Evolutionary conservation across 2,329 filamentous ascomycete species (phyloP), one percentile per base, ranked within the genome.

Genomic region (Talaromyces funiculosus): DNA sequence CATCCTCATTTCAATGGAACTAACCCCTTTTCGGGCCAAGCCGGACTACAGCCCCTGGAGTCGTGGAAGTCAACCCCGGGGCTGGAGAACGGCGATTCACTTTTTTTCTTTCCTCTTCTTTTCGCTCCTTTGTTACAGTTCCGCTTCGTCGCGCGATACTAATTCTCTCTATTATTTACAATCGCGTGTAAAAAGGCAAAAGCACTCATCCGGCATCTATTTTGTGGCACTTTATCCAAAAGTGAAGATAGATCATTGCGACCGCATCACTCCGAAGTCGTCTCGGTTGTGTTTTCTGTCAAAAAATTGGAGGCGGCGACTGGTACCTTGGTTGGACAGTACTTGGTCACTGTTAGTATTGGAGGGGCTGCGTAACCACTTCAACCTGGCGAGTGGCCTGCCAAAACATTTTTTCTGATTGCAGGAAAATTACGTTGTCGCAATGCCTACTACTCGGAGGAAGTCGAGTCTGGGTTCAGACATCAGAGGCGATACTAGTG

Each of bases 401-500:
- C 35, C 35, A 29, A 26, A 24, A 40, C 40, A 38, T 33, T 40
- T 38, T 58, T 9, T 40, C 31, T 10, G 22, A 20, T 31, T 45
- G 42, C 22, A 6, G 18, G 7, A 35, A 35, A n/a, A 29, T 35
- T 57, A 9, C 14, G 16, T 38, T 10, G 43, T 40, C 45, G 53
- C 42, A 57, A 77, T 77, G 76, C 68, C 69, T 64, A 75, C 77
- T 62, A 69, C 73, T 55, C 73, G 76, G 63, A 71, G 76, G 65
- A 73, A 71, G 60, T 78, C 77, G 26, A 78, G 75, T 66, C 69
- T 80, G 59, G 77, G 77, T 59, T 77, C 70, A 62, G 77, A 80
- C 62, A 78, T 79, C 63, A 73, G 75, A 61, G 78, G 78, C 45
- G 77, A 79, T 64, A 80, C 77, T 40, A 73, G 73, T 58, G 77